A percentile compares a stretch with the other conserved stretches of the same genome.
Evolutionary conservation across 139 green algal species (phyloP).

Genomic region (Dunaliella primolecta): DNA sequence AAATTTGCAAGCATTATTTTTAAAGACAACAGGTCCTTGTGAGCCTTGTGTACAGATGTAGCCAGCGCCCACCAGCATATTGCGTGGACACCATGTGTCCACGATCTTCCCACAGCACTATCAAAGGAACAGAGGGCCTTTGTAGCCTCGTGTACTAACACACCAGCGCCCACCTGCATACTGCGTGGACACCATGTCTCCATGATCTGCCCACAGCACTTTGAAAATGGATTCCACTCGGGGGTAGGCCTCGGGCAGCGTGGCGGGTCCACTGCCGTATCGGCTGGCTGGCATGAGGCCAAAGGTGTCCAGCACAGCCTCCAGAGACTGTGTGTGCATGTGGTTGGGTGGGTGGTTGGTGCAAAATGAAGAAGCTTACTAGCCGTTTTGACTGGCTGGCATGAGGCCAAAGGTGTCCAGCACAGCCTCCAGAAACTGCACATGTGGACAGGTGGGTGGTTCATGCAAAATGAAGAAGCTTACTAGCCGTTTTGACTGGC

Average conservation of each 20-base stretch:
- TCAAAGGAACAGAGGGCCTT: slow-evolving; percentile 65
- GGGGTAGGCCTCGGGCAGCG: slow-evolving; percentile 51
- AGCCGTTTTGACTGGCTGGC: not conserved
- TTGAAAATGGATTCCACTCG: slow-evolving; percentile 65
- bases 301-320: slow-evolving; percentile 52
- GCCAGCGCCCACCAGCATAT: slow-evolving; percentile 67
- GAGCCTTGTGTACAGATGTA: too few relatives aligned
- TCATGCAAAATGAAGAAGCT: too few relatives aligned
- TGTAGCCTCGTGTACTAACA: not conserved
- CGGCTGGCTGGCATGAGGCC: slow-evolving; percentile 47
- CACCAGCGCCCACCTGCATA: slow-evolving; percentile 65
- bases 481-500: not conserved
- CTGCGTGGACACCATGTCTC: slow-evolving; percentile 76
- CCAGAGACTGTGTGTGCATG: slow-evolving; percentile 33
- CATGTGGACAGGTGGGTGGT: not conserved
- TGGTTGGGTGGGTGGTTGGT: not conserved
- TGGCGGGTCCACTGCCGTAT: not conserved
- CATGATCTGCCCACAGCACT: slow-evolving; percentile 85
- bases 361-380: not conserved
- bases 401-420: slow-evolving; percentile 63
- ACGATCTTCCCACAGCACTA: slow-evolving; percentile 84
- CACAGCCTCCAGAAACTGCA: slow-evolving; percentile 47
- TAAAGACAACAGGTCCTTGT: too few relatives aligned
- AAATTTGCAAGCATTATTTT: too few relatives aligned
- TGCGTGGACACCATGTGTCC: slow-evolving; percentile 77